Percentiles rank a stretch among this genome's conserved stretches.
Conservation (phyloP, 139 green algal genomes). For the Closterium sp. region DNA sequence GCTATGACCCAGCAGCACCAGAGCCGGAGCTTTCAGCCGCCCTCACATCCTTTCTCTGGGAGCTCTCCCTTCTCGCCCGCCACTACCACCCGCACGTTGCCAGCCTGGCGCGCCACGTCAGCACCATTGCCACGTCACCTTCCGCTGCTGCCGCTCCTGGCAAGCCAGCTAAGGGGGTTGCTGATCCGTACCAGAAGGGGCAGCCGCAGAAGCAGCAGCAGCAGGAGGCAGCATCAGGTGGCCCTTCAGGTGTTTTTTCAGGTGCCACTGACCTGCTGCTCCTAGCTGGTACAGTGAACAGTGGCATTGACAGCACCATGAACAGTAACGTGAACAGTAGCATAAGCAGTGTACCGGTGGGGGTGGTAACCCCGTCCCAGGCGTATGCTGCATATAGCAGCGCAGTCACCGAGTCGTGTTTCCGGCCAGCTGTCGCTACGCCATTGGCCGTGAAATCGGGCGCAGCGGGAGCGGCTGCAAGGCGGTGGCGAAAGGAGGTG, state of each 20-base stretch:
- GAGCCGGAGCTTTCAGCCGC: conserved; percentile 39
- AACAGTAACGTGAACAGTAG: background rate
- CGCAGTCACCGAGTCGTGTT: background rate
- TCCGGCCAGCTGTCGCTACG: background rate
- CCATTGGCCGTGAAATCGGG: background rate
- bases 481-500: background rate
- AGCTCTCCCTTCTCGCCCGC: conserved; percentile 39
- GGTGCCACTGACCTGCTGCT: background rate
- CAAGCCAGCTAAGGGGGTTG: background rate
- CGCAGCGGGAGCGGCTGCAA: background rate
- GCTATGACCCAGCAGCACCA: background rate
- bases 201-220: background rate
- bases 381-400: background rate
- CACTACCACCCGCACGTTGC: conserved; percentile 52
- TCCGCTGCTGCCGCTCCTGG: too few relatives aligned
- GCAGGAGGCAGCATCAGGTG: background rate
- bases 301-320: background rate
- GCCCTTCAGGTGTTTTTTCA: background rate
- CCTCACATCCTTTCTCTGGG: conserved; percentile 51
- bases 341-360: background rate
- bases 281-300: background rate
- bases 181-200: background rate
- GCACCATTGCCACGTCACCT: background rate
- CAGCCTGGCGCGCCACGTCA: conserved; percentile 14
- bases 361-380: background rate